phyloP scores from a whole-genome alignment of 2,329 filamentous ascomycete genomes.

The Botrytis squamosa region DNA sequence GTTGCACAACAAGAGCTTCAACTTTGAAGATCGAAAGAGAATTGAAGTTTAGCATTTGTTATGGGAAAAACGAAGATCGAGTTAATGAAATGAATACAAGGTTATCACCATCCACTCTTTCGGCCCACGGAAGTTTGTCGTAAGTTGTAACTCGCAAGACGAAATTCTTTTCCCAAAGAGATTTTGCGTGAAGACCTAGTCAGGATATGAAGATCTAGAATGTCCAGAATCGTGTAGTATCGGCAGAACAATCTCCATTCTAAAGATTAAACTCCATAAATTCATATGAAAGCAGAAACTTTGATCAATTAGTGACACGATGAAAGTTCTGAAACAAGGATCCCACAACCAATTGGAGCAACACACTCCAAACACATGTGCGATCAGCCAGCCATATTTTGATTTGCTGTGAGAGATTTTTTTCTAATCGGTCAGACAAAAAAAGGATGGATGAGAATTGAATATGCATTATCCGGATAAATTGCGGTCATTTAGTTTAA shows the following conservation, averaged over 20 bases:
- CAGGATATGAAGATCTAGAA: slow-evolving; percentile 1
- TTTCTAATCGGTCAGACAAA: slow-evolving; percentile 12
- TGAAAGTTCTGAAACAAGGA: slow-evolving; percentile 8
- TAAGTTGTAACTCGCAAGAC: background rate
- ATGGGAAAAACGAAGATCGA: background rate
- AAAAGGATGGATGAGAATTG: background rate
- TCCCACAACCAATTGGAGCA: background rate
- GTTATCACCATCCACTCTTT: background rate
- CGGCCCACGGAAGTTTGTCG: background rate
- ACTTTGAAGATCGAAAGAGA: slow-evolving; percentile 5
- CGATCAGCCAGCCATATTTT: background rate
- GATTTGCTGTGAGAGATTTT: background rate
- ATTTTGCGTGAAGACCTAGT: background rate
- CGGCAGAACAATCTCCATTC: background rate
- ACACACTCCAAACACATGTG: background rate
- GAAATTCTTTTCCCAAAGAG: background rate
- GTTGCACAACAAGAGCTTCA: background rate
- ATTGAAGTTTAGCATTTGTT: background rate
- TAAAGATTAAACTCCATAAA: background rate
- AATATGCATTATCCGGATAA: slow-evolving; percentile 8
- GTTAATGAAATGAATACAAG: background rate
- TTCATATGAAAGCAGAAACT: background rate
- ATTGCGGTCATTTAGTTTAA: background rate
- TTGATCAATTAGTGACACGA: background rate
- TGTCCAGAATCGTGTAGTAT: background rate